Percentiles rank a stretch among this genome's conserved stretches.
Conservation (phyloP, 129 eudicot species). For the Pulicaria dysenterica region DNA sequence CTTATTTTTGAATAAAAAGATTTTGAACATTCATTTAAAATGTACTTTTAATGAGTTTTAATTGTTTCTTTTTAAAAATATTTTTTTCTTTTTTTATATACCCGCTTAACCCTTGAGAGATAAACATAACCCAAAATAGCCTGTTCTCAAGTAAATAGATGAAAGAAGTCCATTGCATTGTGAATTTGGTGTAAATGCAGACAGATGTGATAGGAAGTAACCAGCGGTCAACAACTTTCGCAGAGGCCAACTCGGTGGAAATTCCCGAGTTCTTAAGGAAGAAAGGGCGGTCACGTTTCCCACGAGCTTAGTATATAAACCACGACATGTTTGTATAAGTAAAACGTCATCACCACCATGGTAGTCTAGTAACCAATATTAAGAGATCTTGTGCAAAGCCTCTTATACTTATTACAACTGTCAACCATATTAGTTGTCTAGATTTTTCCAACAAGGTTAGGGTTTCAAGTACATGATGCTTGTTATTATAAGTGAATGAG, state of each 20-base stretch:
- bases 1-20: no score
- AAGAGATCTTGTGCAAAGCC: constrained; percentile 12
- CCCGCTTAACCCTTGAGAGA: neutral
- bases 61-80: no score
- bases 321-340: constrained; percentile 18
- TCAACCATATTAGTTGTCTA: constrained; percentile 5
- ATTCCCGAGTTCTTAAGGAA: constrained; percentile 87
- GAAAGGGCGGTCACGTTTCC: constrained; percentile 93
- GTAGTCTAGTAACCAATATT: neutral
- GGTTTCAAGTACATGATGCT: constrained; percentile 31
- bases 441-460: constrained; percentile 25
- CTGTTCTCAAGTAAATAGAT: neutral
- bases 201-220: constrained; percentile 31
- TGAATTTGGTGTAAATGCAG: constrained; percentile 42
- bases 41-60: no score
- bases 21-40: no score
- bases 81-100: no score
- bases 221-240: constrained; percentile 24
- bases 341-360: neutral
- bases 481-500: constrained; percentile 8
- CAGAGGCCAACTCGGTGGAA: constrained; percentile 57
- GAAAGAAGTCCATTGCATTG: neutral
- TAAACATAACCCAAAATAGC: neutral
- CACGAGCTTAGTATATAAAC: constrained; percentile 54
- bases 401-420: constrained; percentile 1